Evolutionary conservation across 1,284 basidiomycete genomes (phyloP).

Genomic region (Boletus sp.): DNA sequence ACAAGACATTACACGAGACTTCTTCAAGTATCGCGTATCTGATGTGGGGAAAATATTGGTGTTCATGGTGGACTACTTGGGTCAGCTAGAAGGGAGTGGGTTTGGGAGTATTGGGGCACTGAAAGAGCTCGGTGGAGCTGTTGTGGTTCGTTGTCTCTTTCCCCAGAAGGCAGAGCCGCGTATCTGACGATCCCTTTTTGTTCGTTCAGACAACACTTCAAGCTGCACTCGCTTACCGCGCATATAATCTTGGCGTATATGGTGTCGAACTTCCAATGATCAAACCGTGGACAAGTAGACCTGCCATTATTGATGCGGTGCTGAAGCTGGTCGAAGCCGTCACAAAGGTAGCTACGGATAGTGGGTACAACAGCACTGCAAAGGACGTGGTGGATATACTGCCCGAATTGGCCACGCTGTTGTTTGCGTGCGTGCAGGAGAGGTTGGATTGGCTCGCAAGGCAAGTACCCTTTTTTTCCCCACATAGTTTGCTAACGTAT

Average conservation of each 20-base stretch:
- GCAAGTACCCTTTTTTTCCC: conserved; percentile 35
- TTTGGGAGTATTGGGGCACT: conserved; percentile 23
- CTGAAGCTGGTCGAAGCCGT: conserved; percentile 73
- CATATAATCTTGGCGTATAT: conserved; percentile 70
- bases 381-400: conserved; percentile 53
- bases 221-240: conserved; percentile 72
- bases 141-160: conserved; percentile 50
- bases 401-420: conserved; percentile 62
- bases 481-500: conserved; percentile 5
- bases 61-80: conserved; percentile 44
- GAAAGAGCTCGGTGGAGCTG: conserved; percentile 40
- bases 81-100: conserved; percentile 26
- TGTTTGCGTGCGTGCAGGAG: conserved; percentile 74
- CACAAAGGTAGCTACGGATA: conserved; percentile 35
- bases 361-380: conserved; percentile 29
- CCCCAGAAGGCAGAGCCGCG: neutral
- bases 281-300: conserved; percentile 82
- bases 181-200: neutral
- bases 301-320: conserved; percentile 64
- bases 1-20: conserved; percentile 78
- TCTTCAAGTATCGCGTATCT: conserved; percentile 74
- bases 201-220: conserved; percentile 61
- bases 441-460: conserved; percentile 65
- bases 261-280: conserved; percentile 69
- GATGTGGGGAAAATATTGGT: conserved; percentile 57